A percentile compares a stretch with the other conserved stretches of the same genome.
These are phyloP conservation scores for Rosellinia necatrix DNA, from an alignment of 2,329 filamentous ascomycete genomes.

Conservation along the genomic window DNA sequence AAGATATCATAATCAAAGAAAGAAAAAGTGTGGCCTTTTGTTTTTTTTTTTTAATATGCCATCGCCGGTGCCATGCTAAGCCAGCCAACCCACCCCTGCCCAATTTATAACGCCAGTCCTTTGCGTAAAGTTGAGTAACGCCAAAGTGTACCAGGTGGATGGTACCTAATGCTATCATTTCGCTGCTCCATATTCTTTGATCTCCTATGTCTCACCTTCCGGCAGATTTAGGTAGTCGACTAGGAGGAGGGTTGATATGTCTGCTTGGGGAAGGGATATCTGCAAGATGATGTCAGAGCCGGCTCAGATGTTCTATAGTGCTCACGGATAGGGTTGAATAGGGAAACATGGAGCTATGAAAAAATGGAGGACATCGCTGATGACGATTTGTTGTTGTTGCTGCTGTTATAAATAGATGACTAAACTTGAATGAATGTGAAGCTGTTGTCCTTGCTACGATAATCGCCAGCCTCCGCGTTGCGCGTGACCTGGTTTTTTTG, in stretches of 20 bases:
- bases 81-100: constrained; percentile 19
- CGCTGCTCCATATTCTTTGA: constrained; percentile 16
- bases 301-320: constrained; percentile 1
- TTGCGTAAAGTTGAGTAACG: constrained; percentile 46
- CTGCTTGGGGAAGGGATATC: constrained; percentile 83
- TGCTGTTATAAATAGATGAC: constrained; percentile 13
- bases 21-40: constrained; percentile 13
- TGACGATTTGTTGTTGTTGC: constrained; percentile 3
- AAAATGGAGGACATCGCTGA: constrained; percentile 4
- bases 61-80: constrained; percentile 26
- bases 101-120: constrained; percentile 37
- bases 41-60: constrained; percentile 26
- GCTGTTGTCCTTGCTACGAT: constrained; percentile 6
- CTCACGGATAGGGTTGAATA: not conserved
- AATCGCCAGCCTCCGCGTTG: not conserved
- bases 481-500: not conserved
- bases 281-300: constrained; percentile 43
- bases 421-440: constrained; percentile 12
- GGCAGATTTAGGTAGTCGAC: constrained; percentile 25
- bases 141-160: constrained; percentile 37
- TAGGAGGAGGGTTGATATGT: constrained; percentile 61
- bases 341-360: not conserved
- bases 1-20: constrained; percentile 22
- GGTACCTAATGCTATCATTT: constrained; percentile 32
- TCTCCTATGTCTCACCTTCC: constrained; percentile 20